Evolutionary conservation across 2,329 filamentous ascomycete genomes (phyloP), one percentile per base, ranked within the genome.

Genomic region (Ceratocystis lukuohia): DNA sequence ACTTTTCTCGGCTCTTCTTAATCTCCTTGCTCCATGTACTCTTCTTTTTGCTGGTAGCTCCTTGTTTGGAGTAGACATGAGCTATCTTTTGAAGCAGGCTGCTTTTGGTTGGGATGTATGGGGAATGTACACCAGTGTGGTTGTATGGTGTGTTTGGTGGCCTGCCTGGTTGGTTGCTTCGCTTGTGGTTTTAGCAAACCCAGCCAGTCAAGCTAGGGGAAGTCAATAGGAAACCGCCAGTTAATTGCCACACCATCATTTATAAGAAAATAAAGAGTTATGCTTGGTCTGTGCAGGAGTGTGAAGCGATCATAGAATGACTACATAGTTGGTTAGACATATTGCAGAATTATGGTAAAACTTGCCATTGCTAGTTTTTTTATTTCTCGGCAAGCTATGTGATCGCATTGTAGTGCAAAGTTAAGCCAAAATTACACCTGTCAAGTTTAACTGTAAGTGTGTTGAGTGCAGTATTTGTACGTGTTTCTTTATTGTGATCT

Each of bases 91-190:
- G 64, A 80, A 80, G 33, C 82, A 88, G 73, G 89, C 90, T 0
- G 89, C 88, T 4, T 91, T 94, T 73, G 91, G 89, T 0, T 96
- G 91, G 91, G 83, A 90, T 72, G 85, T 96, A 12, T 91, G 88
- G 84, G 90, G 91, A 1, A 84, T 94, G 82, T 95, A 91, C 78
- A 95, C 91, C 1, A 87, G 89, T 68, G 85, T 96, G 20, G 84
- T 95, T 10, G 82, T 96, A n/a, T 96, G 91, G 89, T 88, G 91
- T 73, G 86, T 96, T 56, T 96, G 92, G 92, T 94, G 91, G 88
- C 92, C 92, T 0, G 91, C 90, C 6, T 96, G 92, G 92, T 75
- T 94, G 46, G 82, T 86, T 5, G 88, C 82, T 1, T 77, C 79
- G 67, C 74, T 85, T 5, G 77, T 82, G 28, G 78, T 85, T 57